phyloP scores from a whole-genome alignment of 805 yeast species.

The Saturnispora kantuleensis region DNA sequence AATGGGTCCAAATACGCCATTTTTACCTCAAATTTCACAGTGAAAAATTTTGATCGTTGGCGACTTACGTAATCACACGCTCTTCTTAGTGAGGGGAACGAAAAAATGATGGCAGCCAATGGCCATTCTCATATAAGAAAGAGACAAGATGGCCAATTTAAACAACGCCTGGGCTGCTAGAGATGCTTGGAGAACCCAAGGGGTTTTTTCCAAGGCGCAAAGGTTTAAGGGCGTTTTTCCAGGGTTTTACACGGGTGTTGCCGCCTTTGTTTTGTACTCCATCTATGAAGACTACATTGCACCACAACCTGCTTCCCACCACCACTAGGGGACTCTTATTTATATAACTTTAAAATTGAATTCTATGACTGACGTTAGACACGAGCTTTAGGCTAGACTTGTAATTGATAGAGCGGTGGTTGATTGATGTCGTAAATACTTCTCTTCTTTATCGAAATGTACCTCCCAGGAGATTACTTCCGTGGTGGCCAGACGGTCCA shows the following conservation, averaged over 20 bases:
- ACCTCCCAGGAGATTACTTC: slow-evolving; percentile 6
- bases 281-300: slow-evolving; percentile 49
- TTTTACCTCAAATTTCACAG: too few species aligned
- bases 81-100: too few species aligned
- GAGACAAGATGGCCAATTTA: slow-evolving; percentile 19
- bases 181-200: slow-evolving; percentile 88
- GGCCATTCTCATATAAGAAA: not conserved
- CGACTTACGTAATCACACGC: too few species aligned
- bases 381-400: too few species aligned
- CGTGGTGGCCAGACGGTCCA: not conserved
- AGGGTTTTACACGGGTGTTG: slow-evolving; percentile 70
- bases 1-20: too few species aligned
- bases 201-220: slow-evolving; percentile 63
- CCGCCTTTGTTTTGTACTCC: slow-evolving; percentile 58
- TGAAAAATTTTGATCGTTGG: too few species aligned
- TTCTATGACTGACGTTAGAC: too few species aligned
- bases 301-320: slow-evolving; percentile 13
- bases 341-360: not conserved
- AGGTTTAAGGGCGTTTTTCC: slow-evolving; percentile 68
- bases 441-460: slow-evolving; percentile 1
- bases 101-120: too few species aligned
- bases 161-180: slow-evolving; percentile 40
- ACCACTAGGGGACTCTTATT: not conserved
- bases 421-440: too few species aligned
- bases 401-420: too few species aligned